These are phyloP conservation scores for Phenoliferia sp. DNA, from an alignment of 1,284 basidiomycete genomes.

Conservation along the genomic window DNA sequence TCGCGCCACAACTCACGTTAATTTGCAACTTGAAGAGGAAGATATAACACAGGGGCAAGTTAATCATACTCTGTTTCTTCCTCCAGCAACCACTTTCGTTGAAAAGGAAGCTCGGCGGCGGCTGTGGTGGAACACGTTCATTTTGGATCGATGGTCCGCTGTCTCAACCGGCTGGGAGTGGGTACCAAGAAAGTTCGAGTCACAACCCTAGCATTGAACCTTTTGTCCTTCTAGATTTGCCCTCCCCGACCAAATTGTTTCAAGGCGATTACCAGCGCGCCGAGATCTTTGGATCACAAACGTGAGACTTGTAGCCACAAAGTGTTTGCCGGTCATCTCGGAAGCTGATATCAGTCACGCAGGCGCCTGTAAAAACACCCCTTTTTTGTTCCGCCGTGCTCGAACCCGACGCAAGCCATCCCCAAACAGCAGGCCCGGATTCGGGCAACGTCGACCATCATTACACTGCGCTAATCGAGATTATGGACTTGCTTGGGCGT, in stretches of 20 bases:
- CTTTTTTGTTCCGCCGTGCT: neutral
- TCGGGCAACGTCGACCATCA: neutral
- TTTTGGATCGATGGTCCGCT: neutral
- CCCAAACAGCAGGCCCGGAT: too few species aligned
- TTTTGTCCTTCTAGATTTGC: neutral
- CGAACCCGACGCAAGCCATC: neutral
- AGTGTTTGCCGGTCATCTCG: too few species aligned
- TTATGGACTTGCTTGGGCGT: neutral
- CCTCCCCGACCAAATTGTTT: neutral
- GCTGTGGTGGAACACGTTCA: neutral
- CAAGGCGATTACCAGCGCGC: neutral
- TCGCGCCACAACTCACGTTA: neutral
- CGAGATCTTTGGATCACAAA: neutral
- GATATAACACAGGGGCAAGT: neutral
- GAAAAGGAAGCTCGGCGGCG: neutral
- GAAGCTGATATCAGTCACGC: too few species aligned
- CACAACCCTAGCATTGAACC: neutral
- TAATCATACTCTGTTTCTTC: neutral
- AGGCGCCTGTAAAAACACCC: neutral
- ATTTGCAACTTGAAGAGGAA: neutral
- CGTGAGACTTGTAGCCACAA: too few species aligned
- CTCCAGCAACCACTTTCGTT: neutral
- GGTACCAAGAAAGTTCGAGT: neutral
- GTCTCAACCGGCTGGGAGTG: neutral
- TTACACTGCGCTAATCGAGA: neutral